phyloP scores from a whole-genome alignment of 306 rosid genomes.

The Senna siamea region DNA sequence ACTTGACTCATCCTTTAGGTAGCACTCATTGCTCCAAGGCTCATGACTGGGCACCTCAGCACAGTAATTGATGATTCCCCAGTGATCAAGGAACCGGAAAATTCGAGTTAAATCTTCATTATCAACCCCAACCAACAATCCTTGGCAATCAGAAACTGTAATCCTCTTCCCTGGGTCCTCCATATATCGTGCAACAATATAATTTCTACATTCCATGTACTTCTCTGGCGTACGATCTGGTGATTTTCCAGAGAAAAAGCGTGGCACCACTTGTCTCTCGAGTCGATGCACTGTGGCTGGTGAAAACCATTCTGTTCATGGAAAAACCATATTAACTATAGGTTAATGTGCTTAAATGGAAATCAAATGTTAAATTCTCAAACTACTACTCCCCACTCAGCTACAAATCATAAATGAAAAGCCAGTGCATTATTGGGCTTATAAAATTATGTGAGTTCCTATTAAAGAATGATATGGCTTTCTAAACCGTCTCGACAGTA shows the following conservation, averaged over 20 bases:
- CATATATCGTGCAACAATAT: slow-evolving; percentile 84
- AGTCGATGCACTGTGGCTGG: slow-evolving; percentile 87
- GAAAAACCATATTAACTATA: slow-evolving; percentile 35
- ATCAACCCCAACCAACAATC: slow-evolving; percentile 58
- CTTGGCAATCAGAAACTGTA: slow-evolving; percentile 65
- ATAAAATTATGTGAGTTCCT: neutral
- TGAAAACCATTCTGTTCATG: slow-evolving; percentile 91
- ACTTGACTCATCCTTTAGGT: slow-evolving; percentile 74
- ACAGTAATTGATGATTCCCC: slow-evolving; percentile 97
- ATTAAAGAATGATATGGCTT: neutral
- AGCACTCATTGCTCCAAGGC: slow-evolving; percentile 53
- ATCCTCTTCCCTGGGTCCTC: slow-evolving; percentile 78
- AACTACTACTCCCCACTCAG: neutral
- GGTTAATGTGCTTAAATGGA: neutral
- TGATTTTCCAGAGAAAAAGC: slow-evolving; percentile 85
- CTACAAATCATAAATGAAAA: slow-evolving; percentile 12
- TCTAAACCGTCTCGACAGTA: neutral
- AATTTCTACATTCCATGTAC: slow-evolving; percentile 93
- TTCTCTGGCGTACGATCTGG: slow-evolving; percentile 74
- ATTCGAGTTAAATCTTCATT: slow-evolving; percentile 79
- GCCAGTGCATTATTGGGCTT: neutral
- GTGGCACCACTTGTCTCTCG: slow-evolving; percentile 99
- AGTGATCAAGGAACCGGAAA: slow-evolving; percentile 90
- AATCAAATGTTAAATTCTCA: neutral
- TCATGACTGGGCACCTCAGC: slow-evolving; percentile 59